Evolutionary conservation across 768 basidiomycete genomes (phyloP).

Genomic region (Agaricus sinodeliciosus): DNA sequence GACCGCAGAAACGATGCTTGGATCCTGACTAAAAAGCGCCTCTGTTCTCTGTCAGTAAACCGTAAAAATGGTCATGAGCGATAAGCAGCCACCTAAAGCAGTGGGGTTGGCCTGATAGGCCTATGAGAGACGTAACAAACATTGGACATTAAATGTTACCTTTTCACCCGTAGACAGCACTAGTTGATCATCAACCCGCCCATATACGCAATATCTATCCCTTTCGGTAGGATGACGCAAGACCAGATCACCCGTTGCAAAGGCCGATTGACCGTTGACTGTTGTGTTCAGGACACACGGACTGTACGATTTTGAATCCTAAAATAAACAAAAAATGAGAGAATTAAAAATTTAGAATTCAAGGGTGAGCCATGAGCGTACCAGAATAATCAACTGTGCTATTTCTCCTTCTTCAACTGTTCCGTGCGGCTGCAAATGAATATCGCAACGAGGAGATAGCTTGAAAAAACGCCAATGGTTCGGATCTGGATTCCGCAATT

Average conservation of each 20-base stretch:
- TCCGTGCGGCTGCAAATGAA: neutral
- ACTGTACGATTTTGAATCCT: neutral
- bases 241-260: slow-evolving; percentile 33
- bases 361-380: neutral
- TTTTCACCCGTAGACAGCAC: slow-evolving; percentile 25
- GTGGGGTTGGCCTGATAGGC: slow-evolving; percentile 6
- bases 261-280: slow-evolving; percentile 24
- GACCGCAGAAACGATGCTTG: slow-evolving; percentile 23
- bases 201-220: slow-evolving; percentile 28
- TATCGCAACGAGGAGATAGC: neutral
- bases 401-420: neutral
- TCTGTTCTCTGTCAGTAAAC: slow-evolving; percentile 3
- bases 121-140: no score
- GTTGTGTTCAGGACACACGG: slow-evolving; percentile 23
- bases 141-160: slow-evolving; percentile 19
- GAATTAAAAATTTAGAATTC: no score
- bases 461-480: neutral
- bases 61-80: neutral
- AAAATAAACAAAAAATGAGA: no score
- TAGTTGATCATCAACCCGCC: slow-evolving; percentile 40
- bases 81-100: neutral
- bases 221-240: slow-evolving; percentile 30
- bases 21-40: slow-evolving; percentile 26
- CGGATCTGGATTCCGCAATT: neutral
- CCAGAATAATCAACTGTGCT: neutral